Base-by-base conservation (phyloP, 1,139 yeast species). In the Yarrowia galli region DNA sequence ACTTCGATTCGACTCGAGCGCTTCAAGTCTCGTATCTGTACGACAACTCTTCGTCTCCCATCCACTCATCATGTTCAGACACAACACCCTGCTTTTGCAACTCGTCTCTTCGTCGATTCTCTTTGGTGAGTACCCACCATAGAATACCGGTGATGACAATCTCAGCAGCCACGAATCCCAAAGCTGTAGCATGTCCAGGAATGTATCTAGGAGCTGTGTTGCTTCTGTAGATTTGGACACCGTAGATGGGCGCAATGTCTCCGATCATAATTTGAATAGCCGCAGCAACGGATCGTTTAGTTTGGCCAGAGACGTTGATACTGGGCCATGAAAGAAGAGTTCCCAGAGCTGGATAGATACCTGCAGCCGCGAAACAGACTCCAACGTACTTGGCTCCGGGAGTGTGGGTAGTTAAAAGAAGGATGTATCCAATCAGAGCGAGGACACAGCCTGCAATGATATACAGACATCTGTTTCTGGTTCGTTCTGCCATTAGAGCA, bases 231-330 rank as follows among this genome's bases (percentile, higher is more conserved):
- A 60, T 60, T 13, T 60, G 65, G 3, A 60, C 65, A 3, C 65
- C 65, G 16, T 60, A 60, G 23, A 60, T 60, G 22, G 65, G 65
- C 3, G 65, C 80, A 45, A 81, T 74, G 61, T 79, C 78, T 10
- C 83, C 84, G 36, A 80, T 68, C 7, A 82, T 82, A 49, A 81
- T 78, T 67, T 80, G 83, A 46, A 79, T 72, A 2, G 81, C 83
- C 74, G 78, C 76, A 1, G 80, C 81, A 51, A 80, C 76, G 2
- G 81, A 80, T 43, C 83, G 76, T 69, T 79, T 81, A 68, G 74
- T 75, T 2, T 75, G 74, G 13, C 79, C 79, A 3, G 80, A 74
- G 46, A 80, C 73, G 67, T 81, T 81, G 69, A 76, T 79, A 2
- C 80, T 74, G 48, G 75, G 72, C 83, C 83, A 81, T 3, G 80